A percentile compares a stretch with the other conserved stretches of the same genome.
These are phyloP conservation scores for Aristolochia contorta DNA, from an alignment of 164 flowering plant genomes.

Conservation along the genomic window DNA sequence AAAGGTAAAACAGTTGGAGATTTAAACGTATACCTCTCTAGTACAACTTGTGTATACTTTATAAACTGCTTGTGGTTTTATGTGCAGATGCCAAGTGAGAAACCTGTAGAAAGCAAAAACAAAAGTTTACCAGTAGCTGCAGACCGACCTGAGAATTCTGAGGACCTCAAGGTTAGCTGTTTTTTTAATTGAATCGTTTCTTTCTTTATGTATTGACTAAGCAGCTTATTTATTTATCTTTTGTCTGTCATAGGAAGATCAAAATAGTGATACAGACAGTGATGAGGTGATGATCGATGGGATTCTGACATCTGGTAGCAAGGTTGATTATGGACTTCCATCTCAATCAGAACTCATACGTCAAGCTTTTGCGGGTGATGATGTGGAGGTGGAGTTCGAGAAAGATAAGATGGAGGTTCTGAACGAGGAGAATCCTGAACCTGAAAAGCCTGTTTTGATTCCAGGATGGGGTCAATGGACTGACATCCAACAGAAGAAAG, in stretches of 20 bases:
- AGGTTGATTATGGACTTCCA: slow-evolving; percentile 59
- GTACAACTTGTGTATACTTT: not conserved
- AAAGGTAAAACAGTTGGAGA: slow-evolving; percentile 31
- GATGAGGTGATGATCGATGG: slow-evolving; percentile 84
- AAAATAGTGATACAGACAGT: slow-evolving; percentile 55
- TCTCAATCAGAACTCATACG: slow-evolving; percentile 78
- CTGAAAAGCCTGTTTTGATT: slow-evolving; percentile 69
- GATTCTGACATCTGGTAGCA: slow-evolving; percentile 42
- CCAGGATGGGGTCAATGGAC: slow-evolving; percentile 99
- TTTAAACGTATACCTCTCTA: not conserved
- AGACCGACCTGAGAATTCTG: slow-evolving; percentile 12
- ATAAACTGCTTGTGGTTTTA: not conserved
- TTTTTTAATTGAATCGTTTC: not conserved
- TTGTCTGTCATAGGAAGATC: slow-evolving; percentile 28
- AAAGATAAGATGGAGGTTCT: slow-evolving; percentile 54
- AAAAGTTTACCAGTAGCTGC: slow-evolving; percentile 14
- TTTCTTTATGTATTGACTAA: not conserved
- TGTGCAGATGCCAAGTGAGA: slow-evolving; percentile 31
- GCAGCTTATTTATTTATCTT: slow-evolving; percentile 1
- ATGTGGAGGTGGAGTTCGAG: slow-evolving; percentile 86
- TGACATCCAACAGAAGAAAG: slow-evolving; percentile 59
- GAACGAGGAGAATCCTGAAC: slow-evolving; percentile 82
- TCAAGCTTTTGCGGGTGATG: slow-evolving; percentile 89
- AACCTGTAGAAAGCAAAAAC: slow-evolving; percentile 9
- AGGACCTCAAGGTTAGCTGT: slow-evolving; percentile 26